Evolutionary conservation across 306 rosid species (phyloP).

Genomic region (Senna siamea): DNA sequence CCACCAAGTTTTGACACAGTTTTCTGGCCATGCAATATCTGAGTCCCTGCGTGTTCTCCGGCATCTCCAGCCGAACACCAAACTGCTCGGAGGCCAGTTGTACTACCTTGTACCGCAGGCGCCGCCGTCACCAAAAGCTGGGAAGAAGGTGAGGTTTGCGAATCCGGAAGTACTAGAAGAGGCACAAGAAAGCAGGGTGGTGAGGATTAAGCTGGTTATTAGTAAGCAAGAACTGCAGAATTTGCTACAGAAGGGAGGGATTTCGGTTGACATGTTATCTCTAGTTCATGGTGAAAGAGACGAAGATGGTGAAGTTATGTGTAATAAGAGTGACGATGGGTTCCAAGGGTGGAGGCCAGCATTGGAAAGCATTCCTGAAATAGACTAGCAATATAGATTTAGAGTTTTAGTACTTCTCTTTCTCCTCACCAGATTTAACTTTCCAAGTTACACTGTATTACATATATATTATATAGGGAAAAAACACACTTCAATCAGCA

Average conservation of each 20-base stretch:
- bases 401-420: not conserved
- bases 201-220: conserved; percentile 69
- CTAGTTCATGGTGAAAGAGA: conserved; percentile 34
- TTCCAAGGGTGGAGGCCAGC: conserved; percentile 62
- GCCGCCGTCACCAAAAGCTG: conserved; percentile 31
- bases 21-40: conserved; percentile 59
- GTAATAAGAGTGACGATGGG: conserved; percentile 8
- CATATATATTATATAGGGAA: not conserved
- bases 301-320: conserved; percentile 16
- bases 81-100: conserved; percentile 50
- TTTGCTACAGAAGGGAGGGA: conserved; percentile 53
- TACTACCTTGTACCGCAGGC: conserved; percentile 63
- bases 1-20: conserved; percentile 55
- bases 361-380: conserved; percentile 73
- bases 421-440: not conserved
- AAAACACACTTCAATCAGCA: not conserved
- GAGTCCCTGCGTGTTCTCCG: conserved; percentile 44
- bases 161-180: conserved; percentile 44
- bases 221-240: conserved; percentile 62
- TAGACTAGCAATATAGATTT: conserved; percentile 36
- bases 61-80: conserved; percentile 56
- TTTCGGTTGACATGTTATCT: conserved; percentile 48
- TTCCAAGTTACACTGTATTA: not conserved
- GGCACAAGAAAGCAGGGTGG: conserved; percentile 40
- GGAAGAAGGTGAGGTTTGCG: conserved; percentile 61